A percentile compares a stretch with the other conserved stretches of the same genome.
Conservation (phyloP, 768 basidiomycete genomes). For the Amanita inopinata region DNA sequence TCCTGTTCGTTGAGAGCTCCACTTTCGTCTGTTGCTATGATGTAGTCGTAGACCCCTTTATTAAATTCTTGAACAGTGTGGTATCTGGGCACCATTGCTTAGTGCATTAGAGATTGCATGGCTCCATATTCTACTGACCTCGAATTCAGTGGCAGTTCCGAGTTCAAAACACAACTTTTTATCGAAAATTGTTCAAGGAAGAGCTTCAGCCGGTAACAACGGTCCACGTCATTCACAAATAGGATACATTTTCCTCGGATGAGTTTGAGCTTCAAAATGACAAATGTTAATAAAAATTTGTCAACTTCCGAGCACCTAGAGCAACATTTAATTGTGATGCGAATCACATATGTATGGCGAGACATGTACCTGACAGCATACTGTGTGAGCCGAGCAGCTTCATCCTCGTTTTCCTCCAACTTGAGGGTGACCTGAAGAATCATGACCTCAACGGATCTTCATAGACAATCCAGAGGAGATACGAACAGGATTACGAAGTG, state of each 20-base stretch:
- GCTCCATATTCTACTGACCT: constrained; percentile 40
- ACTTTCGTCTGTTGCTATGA: constrained; percentile 94
- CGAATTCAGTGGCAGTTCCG: constrained; percentile 91
- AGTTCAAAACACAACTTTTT: constrained; percentile 92
- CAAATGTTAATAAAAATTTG: constrained; percentile 94
- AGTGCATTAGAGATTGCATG: not conserved
- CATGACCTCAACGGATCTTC: constrained; percentile 2
- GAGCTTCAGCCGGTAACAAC: constrained; percentile 92
- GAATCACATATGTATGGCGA: not conserved
- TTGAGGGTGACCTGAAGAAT: constrained; percentile 63
- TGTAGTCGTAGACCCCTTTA: constrained; percentile 96
- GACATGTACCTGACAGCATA: constrained; percentile 63
- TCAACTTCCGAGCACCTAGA: constrained; percentile 83
- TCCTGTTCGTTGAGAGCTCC: constrained; percentile 41
- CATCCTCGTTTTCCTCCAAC: constrained; percentile 81
- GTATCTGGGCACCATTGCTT: constrained; percentile 40
- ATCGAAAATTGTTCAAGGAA: constrained; percentile 97
- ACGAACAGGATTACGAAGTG: constrained; percentile 75
- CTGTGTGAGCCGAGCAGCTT: constrained; percentile 72
- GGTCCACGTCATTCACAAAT: constrained; percentile 94
- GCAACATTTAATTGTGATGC: constrained; percentile 6
- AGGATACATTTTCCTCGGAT: constrained; percentile 94
- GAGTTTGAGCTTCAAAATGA: constrained; percentile 92
- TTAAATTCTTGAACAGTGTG: constrained; percentile 99
- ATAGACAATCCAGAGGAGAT: not conserved